Base-by-base conservation (phyloP, 2,329 filamentous ascomycete genomes). In the Rhynchosporium secalis region DNA sequence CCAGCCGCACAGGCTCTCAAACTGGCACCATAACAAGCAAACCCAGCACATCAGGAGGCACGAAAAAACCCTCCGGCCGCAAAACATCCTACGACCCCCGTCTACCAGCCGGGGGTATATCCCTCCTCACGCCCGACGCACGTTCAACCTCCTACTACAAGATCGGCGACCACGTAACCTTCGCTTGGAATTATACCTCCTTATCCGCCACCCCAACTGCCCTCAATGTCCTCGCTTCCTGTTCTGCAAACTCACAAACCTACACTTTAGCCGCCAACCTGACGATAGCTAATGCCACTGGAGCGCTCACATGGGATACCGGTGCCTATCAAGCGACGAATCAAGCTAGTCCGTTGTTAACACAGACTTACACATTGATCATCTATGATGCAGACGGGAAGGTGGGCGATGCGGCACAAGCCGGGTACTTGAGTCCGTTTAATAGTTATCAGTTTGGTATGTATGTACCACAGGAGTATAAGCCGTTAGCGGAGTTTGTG, bases 181-280 rank as follows among this genome's bases (percentile, higher is more conserved):
- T 83, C 74, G 80, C 76, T 52, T 89, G 85, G 85, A 88, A 88
- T 75, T 88, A 87, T 76, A 88, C 86, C 3, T 81, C 81, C 49
- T 73, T 89, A 36, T 77, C 79, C 60, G 83, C 76, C 31, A 82
- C 78, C 1, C 86, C 86, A 1, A 85, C 82, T 3, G 85, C 84
- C 46, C 71, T 89, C 62, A 84, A 88, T 66, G 77, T 88, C 13
- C 73, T 86, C 62, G 78, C 85, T 40, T 83, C 82, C 66, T 86
- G 83, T 76, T 81, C 80, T 46, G 73, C 73, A 7, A 81, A 79
- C 49, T 74, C 77, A 26, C 77, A 79, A 64, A 81, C 84, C 2
- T 88, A 83, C 77, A 88, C 85, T 15, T 77, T 89, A 49, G 85
- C 85, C 3, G 76, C 79, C 71, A 88, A 88, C 76, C 86, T 86